Evolutionary conservation across 306 rosid genomes (phyloP).

Genomic region (Hylodesmum podocarpum): DNA sequence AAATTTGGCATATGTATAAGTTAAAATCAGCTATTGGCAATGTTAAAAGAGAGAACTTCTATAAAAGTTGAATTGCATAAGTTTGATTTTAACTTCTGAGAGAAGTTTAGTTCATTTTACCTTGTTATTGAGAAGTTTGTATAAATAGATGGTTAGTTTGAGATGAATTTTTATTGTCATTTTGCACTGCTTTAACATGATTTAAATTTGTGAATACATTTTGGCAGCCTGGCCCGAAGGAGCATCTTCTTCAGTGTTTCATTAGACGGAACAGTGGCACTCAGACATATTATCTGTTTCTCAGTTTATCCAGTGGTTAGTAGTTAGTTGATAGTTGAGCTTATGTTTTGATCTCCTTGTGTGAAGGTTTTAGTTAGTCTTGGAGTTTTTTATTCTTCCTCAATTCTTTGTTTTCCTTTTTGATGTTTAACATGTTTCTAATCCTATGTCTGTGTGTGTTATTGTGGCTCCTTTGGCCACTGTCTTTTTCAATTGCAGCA

Average conservation of each 20-base stretch:
- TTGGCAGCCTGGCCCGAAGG: conserved; percentile 97
- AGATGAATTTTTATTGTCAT: no score
- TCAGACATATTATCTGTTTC: conserved; percentile 78
- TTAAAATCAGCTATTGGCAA: no score
- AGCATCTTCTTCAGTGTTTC: conserved; percentile 73
- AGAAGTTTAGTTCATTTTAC: no score
- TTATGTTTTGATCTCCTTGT: background rate
- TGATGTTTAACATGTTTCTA: background rate
- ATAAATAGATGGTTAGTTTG: no score
- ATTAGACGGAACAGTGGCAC: conserved; percentile 74
- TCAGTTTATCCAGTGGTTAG: conserved; percentile 46
- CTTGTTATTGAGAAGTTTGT: no score
- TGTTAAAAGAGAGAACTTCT: no score
- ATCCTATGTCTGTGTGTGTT: background rate
- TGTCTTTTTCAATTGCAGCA: conserved; percentile 47
- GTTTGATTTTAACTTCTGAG: no score
- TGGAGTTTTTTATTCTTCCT: background rate
- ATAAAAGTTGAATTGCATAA: no score
- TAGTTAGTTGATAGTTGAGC: conserved; percentile 47
- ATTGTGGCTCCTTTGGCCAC: background rate
- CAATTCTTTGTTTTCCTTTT: background rate
- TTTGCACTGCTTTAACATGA: conserved; percentile 11
- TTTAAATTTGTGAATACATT: conserved; percentile 16
- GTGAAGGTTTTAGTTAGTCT: background rate
- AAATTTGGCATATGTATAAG: no score